Evolutionary conservation across 2,329 filamentous ascomycete genomes (phyloP).

Genomic region (Ophiostoma australiae): DNA sequence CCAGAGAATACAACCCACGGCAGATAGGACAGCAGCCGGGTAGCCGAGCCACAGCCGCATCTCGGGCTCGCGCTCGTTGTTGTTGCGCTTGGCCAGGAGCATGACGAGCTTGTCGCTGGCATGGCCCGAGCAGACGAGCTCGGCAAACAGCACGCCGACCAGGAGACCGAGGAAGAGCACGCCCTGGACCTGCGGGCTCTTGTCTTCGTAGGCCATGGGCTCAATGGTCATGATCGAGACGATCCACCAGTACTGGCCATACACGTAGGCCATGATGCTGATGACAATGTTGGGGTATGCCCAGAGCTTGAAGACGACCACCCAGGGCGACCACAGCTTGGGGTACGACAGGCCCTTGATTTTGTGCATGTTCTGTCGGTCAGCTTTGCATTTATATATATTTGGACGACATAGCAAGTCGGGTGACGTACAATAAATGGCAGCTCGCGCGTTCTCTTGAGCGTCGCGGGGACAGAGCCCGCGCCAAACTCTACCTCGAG

Average conservation of each 20-base stretch:
- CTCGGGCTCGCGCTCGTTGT: conserved; percentile 43
- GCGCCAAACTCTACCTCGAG: not conserved
- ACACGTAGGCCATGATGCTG: conserved; percentile 46
- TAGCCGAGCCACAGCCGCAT: conserved; percentile 54
- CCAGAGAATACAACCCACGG: conserved; percentile 37
- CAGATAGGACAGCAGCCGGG: conserved; percentile 46
- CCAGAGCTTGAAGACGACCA: conserved; percentile 45
- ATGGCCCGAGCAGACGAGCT: conserved; percentile 47
- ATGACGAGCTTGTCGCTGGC: conserved; percentile 48
- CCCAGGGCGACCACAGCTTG: conserved; percentile 40
- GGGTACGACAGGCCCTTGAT: conserved; percentile 49
- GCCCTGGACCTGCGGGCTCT: conserved; percentile 45
- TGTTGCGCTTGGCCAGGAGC: conserved; percentile 39
- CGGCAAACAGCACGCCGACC: conserved; percentile 45
- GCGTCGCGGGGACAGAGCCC: not conserved
- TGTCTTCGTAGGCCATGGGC: conserved; percentile 46
- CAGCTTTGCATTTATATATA: not conserved
- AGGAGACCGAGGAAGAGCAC: conserved; percentile 37
- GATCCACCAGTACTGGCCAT: conserved; percentile 54
- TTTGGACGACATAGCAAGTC: not conserved
- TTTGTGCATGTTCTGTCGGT: conserved; percentile 45
- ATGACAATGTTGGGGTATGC: conserved; percentile 38
- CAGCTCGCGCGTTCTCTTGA: not conserved
- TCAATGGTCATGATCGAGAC: conserved; percentile 49
- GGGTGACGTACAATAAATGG: not conserved